phyloP scores from a whole-genome alignment of 345 rosid species.

The Syzygium oleosum region DNA sequence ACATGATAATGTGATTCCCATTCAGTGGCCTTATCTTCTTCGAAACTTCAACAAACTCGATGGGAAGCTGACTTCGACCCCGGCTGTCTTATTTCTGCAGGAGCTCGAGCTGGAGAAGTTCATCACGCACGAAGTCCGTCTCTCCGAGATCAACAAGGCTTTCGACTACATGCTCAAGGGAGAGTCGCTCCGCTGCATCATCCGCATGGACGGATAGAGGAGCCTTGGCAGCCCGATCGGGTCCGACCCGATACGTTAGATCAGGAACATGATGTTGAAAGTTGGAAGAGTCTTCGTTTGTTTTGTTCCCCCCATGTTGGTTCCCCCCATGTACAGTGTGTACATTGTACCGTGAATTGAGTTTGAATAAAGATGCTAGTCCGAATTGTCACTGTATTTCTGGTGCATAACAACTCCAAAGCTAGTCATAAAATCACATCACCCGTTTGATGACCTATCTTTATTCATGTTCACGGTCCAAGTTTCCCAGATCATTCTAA shows the following conservation, averaged over 20 bases:
- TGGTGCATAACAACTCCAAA: not conserved
- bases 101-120: constrained; percentile 40
- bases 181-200: constrained; percentile 34
- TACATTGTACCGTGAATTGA: too few species aligned
- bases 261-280: not conserved
- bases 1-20: too few species aligned
- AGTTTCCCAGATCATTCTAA: not conserved
- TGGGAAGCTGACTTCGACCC: not conserved
- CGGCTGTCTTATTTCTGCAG: not conserved
- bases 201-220: constrained; percentile 22
- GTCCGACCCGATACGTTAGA: not conserved
- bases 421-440: not conserved
- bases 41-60: not conserved
- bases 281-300: not conserved
- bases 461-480: not conserved
- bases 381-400: not conserved
- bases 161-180: constrained; percentile 44
- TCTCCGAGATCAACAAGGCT: constrained; percentile 45
- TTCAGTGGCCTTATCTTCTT: not conserved
- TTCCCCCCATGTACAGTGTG: too few species aligned
- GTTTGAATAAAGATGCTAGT: not conserved
- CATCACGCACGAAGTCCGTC: constrained; percentile 35
- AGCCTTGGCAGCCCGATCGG: not conserved
- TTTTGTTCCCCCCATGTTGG: not conserved
- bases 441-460: not conserved